Percentiles rank a stretch among this genome's conserved stretches.
phyloP scores from a whole-genome alignment of 2,329 filamentous ascomycete species.

The Cercospora sp. region DNA sequence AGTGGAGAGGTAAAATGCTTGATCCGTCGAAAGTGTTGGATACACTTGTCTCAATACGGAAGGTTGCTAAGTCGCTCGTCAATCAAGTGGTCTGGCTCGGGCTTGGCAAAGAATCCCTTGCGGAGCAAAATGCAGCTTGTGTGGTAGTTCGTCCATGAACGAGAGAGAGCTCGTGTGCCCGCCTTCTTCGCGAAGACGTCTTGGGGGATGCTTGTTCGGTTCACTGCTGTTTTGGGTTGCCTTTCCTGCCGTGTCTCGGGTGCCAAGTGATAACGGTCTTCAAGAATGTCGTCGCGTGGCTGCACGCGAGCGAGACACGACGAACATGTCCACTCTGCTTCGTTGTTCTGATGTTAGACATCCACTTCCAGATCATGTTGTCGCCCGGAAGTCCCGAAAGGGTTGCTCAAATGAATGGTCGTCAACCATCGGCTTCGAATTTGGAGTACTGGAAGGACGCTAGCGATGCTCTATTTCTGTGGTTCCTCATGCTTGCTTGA shows the following conservation, averaged over 20 bases:
- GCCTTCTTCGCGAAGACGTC: not conserved
- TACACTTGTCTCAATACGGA: constrained; percentile 6
- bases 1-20: not conserved
- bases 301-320: not conserved
- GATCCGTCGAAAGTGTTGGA: not conserved
- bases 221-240: not conserved
- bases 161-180: not conserved
- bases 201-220: not conserved
- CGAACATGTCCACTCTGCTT: not conserved
- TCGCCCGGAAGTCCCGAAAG: not conserved
- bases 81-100: not conserved
- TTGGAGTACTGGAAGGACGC: not conserved
- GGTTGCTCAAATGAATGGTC: not conserved
- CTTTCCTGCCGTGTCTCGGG: not conserved
- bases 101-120: constrained; percentile 1
- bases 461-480: not conserved
- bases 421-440: not conserved
- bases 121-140: constrained; percentile 5
- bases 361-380: not conserved
- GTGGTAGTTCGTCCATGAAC: not conserved
- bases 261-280: constrained; percentile 11
- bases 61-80: not conserved
- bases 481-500: constrained; percentile 1
- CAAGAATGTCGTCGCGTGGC: not conserved
- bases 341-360: not conserved